Evolutionary conservation across 2,329 filamentous ascomycete genomes (phyloP), one percentile per base, ranked within the genome.

Genomic region (Cadophora luteo-olivacea): DNA sequence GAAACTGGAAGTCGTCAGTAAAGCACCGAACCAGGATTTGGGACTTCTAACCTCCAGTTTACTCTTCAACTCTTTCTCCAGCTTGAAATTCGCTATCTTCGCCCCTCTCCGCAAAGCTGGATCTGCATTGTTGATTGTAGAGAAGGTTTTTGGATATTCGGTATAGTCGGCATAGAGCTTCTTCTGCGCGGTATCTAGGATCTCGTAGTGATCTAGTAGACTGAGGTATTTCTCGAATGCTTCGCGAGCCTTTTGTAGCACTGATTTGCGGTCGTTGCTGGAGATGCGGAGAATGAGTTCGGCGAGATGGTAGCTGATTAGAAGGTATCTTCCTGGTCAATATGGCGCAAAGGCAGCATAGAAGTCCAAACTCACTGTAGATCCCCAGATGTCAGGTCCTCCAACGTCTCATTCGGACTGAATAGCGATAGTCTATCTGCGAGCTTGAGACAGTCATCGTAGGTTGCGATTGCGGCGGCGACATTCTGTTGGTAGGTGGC

Each of bases 351-450:
- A 61, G 25, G 16, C 24, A 33, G 11, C 51, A 54, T 36, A 45
- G 5, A 12, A 16, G 38, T 48, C 45, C 1, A 38, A 60, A 74
- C 80, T 69, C 83, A 97, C 81, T 93, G 93, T 38, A 99, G 82
- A 76, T 97, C 91, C n/a, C 86, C 85, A 0, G 95, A 97, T 16
- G 92, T 84, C 38, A 97, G 83, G 81, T 99, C 96, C 70, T 99
- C 96, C 49, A 95, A 81, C 0, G 87, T 86, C 80, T 99, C 96
- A 80, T 99, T 99, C 45, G 89, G 85, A 74, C 93, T 97, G 85
- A 98, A 98, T 64, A 99, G 84, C 0, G 92, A 91, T 32, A 96
- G 84, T 69, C 88, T 85, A 72, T 88, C 84, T 72, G 92, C 88
- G 66, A 92, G 87, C 68, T 87, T 83, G 68, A 91, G 84, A 79